Conservation (phyloP, 306 rosid genomes). For the Lathyrus oleraceus region DNA sequence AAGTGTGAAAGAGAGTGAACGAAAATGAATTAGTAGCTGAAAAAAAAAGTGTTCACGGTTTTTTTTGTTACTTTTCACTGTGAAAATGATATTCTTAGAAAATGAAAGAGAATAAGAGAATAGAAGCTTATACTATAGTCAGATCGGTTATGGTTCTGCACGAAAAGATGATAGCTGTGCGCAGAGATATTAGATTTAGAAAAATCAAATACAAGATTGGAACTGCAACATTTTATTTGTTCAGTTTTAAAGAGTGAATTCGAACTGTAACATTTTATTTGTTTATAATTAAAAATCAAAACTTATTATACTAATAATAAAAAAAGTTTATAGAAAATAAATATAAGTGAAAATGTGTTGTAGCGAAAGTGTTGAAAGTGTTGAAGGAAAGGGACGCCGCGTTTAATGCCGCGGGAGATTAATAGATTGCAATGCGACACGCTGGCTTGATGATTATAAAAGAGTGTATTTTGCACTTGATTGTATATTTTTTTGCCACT, state of each 20-base stretch:
- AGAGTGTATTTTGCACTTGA: not conserved
- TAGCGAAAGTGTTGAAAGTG: constrained; percentile 27
- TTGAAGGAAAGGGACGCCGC: constrained; percentile 52
- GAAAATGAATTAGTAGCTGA: constrained; percentile 19
- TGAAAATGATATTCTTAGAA: constrained; percentile 16
- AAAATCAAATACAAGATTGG: too few relatives aligned
- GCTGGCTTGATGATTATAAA: not conserved
- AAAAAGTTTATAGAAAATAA: too few relatives aligned
- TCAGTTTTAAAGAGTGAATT: too few relatives aligned
- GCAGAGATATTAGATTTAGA: too few relatives aligned
- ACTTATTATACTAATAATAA: too few relatives aligned
- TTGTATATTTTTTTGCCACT: not conserved
- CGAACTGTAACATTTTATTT: too few relatives aligned
- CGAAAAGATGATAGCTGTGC: too few relatives aligned
- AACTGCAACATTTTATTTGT: too few relatives aligned
- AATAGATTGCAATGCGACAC: not conserved
- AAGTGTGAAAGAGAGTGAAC: not conserved
- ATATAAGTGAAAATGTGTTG: not conserved
- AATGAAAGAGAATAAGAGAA: not conserved
- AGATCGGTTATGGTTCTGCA: too few relatives aligned
- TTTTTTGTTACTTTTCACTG: constrained; percentile 8
- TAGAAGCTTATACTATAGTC: too few relatives aligned
- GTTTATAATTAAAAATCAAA: too few relatives aligned
- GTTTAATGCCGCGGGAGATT: constrained; percentile 72
- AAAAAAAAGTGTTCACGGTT: constrained; percentile 29